Evolutionary conservation across 208 protist genomes (phyloP).

Genomic region (Lotmaria passim): DNA sequence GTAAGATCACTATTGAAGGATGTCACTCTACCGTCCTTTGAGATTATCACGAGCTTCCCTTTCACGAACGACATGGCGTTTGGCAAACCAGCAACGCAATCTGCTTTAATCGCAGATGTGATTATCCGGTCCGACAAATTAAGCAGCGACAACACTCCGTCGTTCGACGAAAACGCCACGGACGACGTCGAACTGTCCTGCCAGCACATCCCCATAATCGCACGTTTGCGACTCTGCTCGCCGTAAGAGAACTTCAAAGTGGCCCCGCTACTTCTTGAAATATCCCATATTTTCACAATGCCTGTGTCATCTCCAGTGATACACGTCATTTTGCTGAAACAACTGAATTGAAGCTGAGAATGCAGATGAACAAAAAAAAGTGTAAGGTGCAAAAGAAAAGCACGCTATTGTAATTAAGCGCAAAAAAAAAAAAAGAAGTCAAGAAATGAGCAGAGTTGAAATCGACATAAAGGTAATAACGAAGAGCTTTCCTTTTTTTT

Average conservation of each 20-base stretch:
- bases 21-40: slow-evolving; percentile 47
- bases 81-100: slow-evolving; percentile 46
- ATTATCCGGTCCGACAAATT: slow-evolving; percentile 43
- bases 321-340: slow-evolving; percentile 57
- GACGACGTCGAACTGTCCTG: slow-evolving; percentile 57
- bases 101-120: slow-evolving; percentile 39
- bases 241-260: slow-evolving; percentile 73
- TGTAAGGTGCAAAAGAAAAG: slow-evolving; percentile 1
- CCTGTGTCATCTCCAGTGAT: slow-evolving; percentile 87
- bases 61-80: slow-evolving; percentile 71
- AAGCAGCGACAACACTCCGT: slow-evolving; percentile 65
- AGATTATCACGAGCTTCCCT: slow-evolving; percentile 57
- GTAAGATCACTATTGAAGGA: slow-evolving; percentile 49
- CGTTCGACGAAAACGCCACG: slow-evolving; percentile 64
- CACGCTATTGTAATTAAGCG: background rate
- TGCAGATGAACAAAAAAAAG: slow-evolving; percentile 12
- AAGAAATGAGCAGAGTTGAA: background rate
- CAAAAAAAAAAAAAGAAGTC: background rate
- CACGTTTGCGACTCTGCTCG: slow-evolving; percentile 64
- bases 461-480: too few relatives aligned
- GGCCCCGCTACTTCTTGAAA: slow-evolving; percentile 68
- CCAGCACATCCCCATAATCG: slow-evolving; percentile 82
- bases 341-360: slow-evolving; percentile 1
- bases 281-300: slow-evolving; percentile 86
- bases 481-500: too few relatives aligned